Base-by-base conservation (phyloP, 345 rosid species). In the Linum trigynum region DNA sequence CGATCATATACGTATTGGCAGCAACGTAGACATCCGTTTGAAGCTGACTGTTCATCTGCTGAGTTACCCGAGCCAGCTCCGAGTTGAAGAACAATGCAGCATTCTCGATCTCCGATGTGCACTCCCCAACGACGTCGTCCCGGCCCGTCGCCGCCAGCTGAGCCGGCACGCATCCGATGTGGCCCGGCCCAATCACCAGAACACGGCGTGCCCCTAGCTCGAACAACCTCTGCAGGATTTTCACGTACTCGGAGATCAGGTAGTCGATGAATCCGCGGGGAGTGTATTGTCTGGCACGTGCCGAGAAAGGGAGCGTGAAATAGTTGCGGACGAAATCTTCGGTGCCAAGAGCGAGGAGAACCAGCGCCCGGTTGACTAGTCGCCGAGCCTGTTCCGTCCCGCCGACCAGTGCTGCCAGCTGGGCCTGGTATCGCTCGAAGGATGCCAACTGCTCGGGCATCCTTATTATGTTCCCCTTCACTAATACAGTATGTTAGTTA, bases 321-420 rank as follows among this genome's bases (percentile, higher is more conserved):
- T 89, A 89, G 79, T 89, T 89, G 71, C 86, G 86, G 42, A 89
- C 90, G 8, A 89, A 89, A 66, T 85, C 96, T 58, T 89, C 86
- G 62, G 88, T 92, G 0, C 92, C 96, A 32, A 89, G 80, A 0
- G 92, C 83, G 66, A 84, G 78, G 45, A 89, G 76, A 17, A 83
- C 83, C 35, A 89, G 75, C 15, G 84, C 81, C 62, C 68, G 45
- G 36, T 70, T 81, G 42, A 86, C 87, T 40, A 89, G 79, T 65
- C 67, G 75, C 58, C 73, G 71, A 39, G 84, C 64, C 62, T 71
- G 84, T 11, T 50, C 70, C 10, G 64, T 38, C 65, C 92, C 90
- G 23, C 32, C 32, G 32, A 83, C 61, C 11, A 86, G 68, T 14
- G 78, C 78, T 37, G 70, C 67, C 51, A 86, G 72, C 71, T 88